Base-by-base conservation (phyloP, 1,284 basidiomycete species). In the Trichosporon sp. region DNA sequence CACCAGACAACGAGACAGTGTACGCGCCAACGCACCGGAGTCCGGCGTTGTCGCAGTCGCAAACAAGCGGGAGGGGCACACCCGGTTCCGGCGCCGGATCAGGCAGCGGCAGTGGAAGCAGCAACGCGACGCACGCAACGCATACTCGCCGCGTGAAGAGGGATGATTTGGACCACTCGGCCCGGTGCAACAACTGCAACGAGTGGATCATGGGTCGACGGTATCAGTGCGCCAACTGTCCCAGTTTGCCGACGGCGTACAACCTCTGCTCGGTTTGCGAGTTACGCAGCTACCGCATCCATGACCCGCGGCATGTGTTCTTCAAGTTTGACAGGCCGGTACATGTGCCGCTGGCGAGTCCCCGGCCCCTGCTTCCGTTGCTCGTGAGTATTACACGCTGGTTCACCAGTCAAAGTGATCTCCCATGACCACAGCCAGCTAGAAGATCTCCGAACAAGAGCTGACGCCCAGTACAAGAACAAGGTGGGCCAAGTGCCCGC, bases 271-370 rank as follows among this genome's bases (percentile, higher is more conserved):
- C 88, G 26, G 86, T 86, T 31, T 96, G 94, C 80, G 94, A 96
- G 83, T 82, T 86, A 56, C 86, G 87, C 48, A 94, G 92, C 0
- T 92, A 94, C 78, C 83, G 87, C 8, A 77, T 92, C 26, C 93
- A 96, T 78, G 90, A 95, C 79, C 89, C 92, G 0, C 88, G 87
- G 81, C 93, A 96, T 76, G 86, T 92, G 37, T 96, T 96, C 85
- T 89, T 95, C 87, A 94, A 92, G 79, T 86, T 96, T 46, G 89
- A 90, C 59, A 87, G 92, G 8, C 92, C 91, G 1, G 89, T 94
- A 14, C 87, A 92, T 68, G 86, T 87, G 21, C 87, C 88, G 1
- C 85, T 96, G n/a, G 87, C 90, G 75, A 89, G 88, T 0, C 78
- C 85, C 0, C 83, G 80, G 32, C 87, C 90, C 0, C 84, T 94